Evolutionary conservation across 176 grass and related monocot genomes (phyloP), one percentile per base, ranked within the genome.

Genomic region (Alloteropsis semialata): DNA sequence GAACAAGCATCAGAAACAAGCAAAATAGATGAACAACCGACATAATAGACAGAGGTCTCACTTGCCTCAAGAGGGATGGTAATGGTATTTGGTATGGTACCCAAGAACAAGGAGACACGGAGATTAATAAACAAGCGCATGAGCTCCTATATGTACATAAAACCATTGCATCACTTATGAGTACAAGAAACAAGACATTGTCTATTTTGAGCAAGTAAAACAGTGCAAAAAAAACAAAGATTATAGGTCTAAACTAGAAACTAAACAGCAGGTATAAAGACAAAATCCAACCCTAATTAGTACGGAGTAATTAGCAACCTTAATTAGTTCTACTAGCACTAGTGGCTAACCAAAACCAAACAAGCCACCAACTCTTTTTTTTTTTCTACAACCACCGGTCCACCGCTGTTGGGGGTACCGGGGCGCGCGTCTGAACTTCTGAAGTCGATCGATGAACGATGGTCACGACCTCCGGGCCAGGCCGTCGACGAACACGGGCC

Each of bases 381-480:
- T 56, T 10, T 57, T 25, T 58, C n/a, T 58, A 58, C 55, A 58
- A 27, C n/a, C 55, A 27, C n/a, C 48, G 46, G 2, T 48, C 49
- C 54, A 12, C 54, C 54, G 53, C 8, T 24, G 21, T 6, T 21
- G 22, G 8, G 54, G 54, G 21, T 58, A 13, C 24, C n/a, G n/a
- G 55, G 55, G 21, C 34, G 53, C 53, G 53, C 53, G 22, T 11
- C 55, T 8, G 50, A 41, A 6, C n/a, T n/a, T 8, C 19, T 6
- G 49, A 51, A 51, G 22, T 62, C 5, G 58, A n/a, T 27, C 10
- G 13, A 6, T 15, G 51, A 55, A 17, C 19, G 22, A 12, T 8
- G 42, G 11, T 87, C 81, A 89, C 2, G 94, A 79, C 33, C 85
- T 88, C 76, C 90, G 73, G 42, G 82, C 75, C 57, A 86, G 41